Evolutionary conservation across 2,329 filamentous ascomycete species (phyloP).

Genomic region (Thermothelomyces thermophilus): DNA sequence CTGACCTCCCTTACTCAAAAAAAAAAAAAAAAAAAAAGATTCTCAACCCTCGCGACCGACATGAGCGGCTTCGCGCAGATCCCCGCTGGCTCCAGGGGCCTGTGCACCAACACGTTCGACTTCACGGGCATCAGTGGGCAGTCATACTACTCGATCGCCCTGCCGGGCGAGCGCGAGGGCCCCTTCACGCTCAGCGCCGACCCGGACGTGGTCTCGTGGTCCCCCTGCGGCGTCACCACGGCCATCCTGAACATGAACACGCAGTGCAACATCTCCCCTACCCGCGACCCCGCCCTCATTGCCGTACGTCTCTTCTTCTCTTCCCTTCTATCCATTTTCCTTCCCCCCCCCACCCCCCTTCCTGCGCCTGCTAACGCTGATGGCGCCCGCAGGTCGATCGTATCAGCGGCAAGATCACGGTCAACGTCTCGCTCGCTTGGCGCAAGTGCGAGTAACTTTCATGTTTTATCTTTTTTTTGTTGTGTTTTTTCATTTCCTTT

Average conservation of each 20-base stretch:
- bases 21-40: no score
- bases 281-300: conserved; percentile 12
- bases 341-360: no score
- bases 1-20: no score
- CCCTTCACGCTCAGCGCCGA: conserved; percentile 18
- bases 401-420: conserved; percentile 18
- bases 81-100: conserved; percentile 15
- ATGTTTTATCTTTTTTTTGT: neutral
- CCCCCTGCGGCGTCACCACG: conserved; percentile 19
- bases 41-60: conserved; percentile 18
- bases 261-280: conserved; percentile 18
- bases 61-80: conserved; percentile 22
- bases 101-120: conserved; percentile 23
- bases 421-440: conserved; percentile 18
- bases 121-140: conserved; percentile 19
- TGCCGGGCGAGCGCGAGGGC: conserved; percentile 18
- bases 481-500: no score
- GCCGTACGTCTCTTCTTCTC: conserved; percentile 8
- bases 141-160: conserved; percentile 12
- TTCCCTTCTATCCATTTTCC: no score
- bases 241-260: conserved; percentile 22
- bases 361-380: neutral
- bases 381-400: conserved; percentile 15
- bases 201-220: conserved; percentile 19
- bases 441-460: conserved; percentile 11